These are phyloP conservation scores for Trichopus zeylanicus DNA, from an alignment of 116 monocot genomes.

Conservation along the genomic window DNA sequence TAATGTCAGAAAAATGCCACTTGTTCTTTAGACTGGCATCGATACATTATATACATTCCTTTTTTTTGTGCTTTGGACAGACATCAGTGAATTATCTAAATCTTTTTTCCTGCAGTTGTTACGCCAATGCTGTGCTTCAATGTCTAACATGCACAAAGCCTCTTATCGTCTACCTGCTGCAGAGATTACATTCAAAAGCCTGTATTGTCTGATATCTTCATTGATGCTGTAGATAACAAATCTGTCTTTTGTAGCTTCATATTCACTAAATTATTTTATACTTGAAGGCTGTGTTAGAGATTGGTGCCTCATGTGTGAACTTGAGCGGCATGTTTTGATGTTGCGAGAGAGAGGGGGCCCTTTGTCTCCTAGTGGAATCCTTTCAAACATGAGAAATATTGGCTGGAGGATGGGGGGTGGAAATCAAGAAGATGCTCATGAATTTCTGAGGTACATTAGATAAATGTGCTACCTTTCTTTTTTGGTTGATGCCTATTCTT, in stretches of 20 bases:
- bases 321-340: constrained; percentile 76
- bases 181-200: constrained; percentile 69
- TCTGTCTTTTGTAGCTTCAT: not conserved
- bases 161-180: constrained; percentile 75
- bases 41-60: no score
- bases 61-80: not conserved
- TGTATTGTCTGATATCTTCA: constrained; percentile 37
- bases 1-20: no score
- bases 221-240: not conserved
- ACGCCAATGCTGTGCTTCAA: constrained; percentile 95
- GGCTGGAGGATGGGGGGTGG: constrained; percentile 85
- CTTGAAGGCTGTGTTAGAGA: constrained; percentile 50
- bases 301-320: constrained; percentile 96
- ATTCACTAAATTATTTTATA: not conserved
- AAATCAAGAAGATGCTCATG: constrained; percentile 96
- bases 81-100: not conserved
- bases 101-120: constrained; percentile 51
- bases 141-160: constrained; percentile 91
- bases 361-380: constrained; percentile 63
- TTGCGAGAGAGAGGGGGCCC: constrained; percentile 60
- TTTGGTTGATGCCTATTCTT: not conserved
- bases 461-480: not conserved
- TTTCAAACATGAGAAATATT: constrained; percentile 77
- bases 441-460: constrained; percentile 67
- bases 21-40: no score